phyloP scores from a whole-genome alignment of 2,329 filamentous ascomycete species.

The Daldinia sp. region DNA sequence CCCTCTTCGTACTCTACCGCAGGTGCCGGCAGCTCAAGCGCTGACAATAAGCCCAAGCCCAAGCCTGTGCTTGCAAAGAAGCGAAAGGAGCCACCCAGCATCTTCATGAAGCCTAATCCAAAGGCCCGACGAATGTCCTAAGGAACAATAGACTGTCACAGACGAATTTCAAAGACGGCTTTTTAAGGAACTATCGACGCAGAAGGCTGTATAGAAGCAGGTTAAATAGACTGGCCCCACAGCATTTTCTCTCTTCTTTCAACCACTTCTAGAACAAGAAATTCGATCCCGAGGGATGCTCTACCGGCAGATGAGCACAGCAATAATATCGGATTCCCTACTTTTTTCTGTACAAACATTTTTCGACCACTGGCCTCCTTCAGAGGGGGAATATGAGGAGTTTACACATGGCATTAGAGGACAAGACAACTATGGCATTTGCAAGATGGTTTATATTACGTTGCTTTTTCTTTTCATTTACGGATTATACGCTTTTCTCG shows the following conservation, averaged over 20 bases:
- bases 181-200: neutral
- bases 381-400: neutral
- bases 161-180: neutral
- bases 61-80: conserved; percentile 51
- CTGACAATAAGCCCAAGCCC: conserved; percentile 23
- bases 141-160: neutral
- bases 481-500: neutral
- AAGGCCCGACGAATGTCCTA: conserved; percentile 50
- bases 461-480: neutral
- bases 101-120: conserved; percentile 64
- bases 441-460: neutral
- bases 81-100: conserved; percentile 58
- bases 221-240: too few species aligned
- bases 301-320: neutral
- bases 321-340: neutral
- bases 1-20: neutral
- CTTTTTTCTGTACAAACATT: neutral
- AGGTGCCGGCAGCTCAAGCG: neutral
- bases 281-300: neutral
- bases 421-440: neutral
- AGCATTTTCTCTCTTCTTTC: neutral
- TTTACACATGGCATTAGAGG: neutral
- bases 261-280: neutral
- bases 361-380: neutral
- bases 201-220: neutral